Conservation (phyloP, 176 grass and related monocot species). For the Luzula sylvatica region DNA sequence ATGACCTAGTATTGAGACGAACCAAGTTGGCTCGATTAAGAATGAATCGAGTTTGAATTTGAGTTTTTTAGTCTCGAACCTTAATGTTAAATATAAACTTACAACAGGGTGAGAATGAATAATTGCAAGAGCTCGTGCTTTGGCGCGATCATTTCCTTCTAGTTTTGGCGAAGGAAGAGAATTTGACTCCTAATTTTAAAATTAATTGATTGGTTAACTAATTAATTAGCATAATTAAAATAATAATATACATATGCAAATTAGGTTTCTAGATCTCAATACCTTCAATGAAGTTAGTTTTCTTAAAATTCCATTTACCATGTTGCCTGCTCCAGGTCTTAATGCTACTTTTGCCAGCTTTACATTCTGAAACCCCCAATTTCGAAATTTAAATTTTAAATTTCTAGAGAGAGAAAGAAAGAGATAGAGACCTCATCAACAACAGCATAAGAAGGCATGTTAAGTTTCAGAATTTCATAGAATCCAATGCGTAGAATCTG, state of each 20-base stretch:
- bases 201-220: too few relatives aligned
- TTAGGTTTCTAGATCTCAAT: conserved; percentile 6
- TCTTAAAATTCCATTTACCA: conserved; percentile 84
- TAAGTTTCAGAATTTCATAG: conserved; percentile 82
- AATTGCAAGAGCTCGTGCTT: conserved; percentile 72
- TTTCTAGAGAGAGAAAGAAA: neutral
- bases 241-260: neutral
- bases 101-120: conserved; percentile 98
- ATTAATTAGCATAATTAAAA: neutral
- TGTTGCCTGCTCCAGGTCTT: conserved; percentile 84
- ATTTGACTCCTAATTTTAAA: conserved; percentile 59
- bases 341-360: conserved; percentile 79
- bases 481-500: conserved; percentile 87
- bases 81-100: conserved; percentile 26
- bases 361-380: conserved; percentile 96
- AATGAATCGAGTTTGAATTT: too few relatives aligned
- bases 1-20: too few relatives aligned
- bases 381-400: conserved; percentile 8
- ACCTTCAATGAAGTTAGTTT: conserved; percentile 80
- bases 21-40: too few relatives aligned
- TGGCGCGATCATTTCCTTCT: conserved; percentile 82
- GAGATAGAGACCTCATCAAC: conserved; percentile 60
- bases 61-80: neutral
- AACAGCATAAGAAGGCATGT: conserved; percentile 76
- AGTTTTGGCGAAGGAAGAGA: conserved; percentile 72